These are phyloP conservation scores for Neofusicoccum laricinum DNA, from an alignment of 2,329 filamentous ascomycete species.

Conservation along the genomic window DNA sequence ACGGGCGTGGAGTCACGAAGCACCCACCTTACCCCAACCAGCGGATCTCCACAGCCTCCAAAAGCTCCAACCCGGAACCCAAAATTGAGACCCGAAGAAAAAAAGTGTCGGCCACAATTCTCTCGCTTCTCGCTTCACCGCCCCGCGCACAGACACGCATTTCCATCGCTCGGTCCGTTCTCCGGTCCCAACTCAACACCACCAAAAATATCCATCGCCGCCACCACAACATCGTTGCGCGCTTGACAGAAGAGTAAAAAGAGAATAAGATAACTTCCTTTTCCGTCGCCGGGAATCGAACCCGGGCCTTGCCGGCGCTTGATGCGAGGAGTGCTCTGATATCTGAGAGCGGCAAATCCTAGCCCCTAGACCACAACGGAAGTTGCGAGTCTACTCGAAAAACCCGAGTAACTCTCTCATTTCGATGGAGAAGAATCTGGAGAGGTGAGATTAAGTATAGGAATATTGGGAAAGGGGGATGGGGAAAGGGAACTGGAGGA, in stretches of 20 bases:
- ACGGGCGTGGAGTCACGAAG: not conserved
- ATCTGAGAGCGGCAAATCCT: conserved; percentile 13
- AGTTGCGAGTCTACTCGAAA: not conserved
- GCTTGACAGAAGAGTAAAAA: not conserved
- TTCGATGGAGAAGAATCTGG: not conserved
- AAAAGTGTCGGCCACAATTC: too few relatives aligned
- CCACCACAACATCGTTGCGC: too few relatives aligned
- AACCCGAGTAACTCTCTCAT: not conserved
- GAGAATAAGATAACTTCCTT: too few relatives aligned
- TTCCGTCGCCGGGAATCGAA: conserved; percentile 15
- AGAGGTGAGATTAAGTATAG: too few relatives aligned
- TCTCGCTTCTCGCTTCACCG: not conserved
- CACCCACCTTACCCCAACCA: not conserved
- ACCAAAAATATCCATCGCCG: not conserved
- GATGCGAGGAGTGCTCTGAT: not conserved
- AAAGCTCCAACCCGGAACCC: not conserved
- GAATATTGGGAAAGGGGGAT: too few relatives aligned
- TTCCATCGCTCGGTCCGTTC: not conserved
- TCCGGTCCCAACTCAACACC: not conserved
- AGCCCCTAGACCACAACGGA: conserved; percentile 15
- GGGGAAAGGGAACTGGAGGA: too few relatives aligned
- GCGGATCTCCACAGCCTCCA: not conserved
- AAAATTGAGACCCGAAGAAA: not conserved
- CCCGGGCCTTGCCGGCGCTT: conserved; percentile 14
- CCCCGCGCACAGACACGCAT: not conserved